Evolutionary conservation across 2,329 filamentous ascomycete genomes (phyloP), one percentile per base, ranked within the genome.

Genomic region (Diplocarpon mali): DNA sequence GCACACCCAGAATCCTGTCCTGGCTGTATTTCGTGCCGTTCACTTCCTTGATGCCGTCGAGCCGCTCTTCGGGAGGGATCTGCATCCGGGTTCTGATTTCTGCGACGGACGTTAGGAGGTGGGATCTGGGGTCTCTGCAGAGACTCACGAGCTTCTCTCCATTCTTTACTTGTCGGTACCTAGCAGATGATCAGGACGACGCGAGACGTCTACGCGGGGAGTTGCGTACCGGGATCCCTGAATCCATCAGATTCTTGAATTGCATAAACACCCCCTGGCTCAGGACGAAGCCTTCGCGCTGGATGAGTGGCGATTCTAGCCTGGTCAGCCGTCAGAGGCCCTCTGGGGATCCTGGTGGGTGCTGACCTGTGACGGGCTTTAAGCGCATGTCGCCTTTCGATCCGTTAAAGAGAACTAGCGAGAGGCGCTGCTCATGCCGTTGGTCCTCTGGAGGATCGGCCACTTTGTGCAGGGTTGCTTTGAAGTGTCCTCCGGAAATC

Each of bases 401-500:
- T 38, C 65, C 67, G 55, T 70, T 71, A 54, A 69, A 69, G 1
- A 68, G 56, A 1, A 69, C 66, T 14, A 69, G 49, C 0, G 67
- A 66, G 2, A 68, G 58, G 7, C 68, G 63, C 52, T 69, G 61
- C 35, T 62, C 38, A 31, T 67, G 55, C 27, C 55, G 51, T 52
- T 67, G 65, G 47, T 70, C 68, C 0, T 55, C 59, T 1, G 68
- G 66, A 3, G 67, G 65, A 50, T 64, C 64, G 45, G 59, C 64
- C 1, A 70, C 68, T 42, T 66, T 59, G 53, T 70, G 68, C 2
- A 63, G 55, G 1, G 68, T 70, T 3, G 68, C 67, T 49, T 68
- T 67, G 57, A 69, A 69, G 44, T 69, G 64, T 0, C 68, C 68
- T 2, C 67, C 68, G 1, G 67, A 68, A 0, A 70, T 62, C 42